Percentiles rank a stretch among this genome's conserved stretches.
phyloP scores from a whole-genome alignment of 495 filamentous ascomycete species.

The Trichocladium uniseriatum region DNA sequence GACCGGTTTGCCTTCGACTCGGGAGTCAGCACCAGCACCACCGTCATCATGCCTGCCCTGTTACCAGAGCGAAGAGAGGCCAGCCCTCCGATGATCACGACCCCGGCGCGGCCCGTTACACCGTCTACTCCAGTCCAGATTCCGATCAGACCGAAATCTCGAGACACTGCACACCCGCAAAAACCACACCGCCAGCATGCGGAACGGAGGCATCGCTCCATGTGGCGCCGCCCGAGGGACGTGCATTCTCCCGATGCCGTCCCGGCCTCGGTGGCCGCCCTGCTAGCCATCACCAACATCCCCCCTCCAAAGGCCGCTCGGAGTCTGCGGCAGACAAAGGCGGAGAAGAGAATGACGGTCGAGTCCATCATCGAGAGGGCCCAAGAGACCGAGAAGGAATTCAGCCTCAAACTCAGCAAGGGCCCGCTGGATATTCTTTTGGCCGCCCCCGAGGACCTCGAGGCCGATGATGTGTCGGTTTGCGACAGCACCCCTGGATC shows the following conservation, averaged over 20 bases:
- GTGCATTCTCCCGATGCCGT: conserved; percentile 42
- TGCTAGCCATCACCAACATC: conserved; percentile 52
- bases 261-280: conserved; percentile 49
- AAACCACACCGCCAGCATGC: conserved; percentile 19
- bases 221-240: conserved; percentile 22
- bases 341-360: conserved; percentile 37
- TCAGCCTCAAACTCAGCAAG: conserved; percentile 36
- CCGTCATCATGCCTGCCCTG: conserved; percentile 22
- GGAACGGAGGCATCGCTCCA: conserved; percentile 8
- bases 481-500: conserved; percentile 39
- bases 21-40: conserved; percentile 4
- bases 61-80: conserved; percentile 13
- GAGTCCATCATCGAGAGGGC: conserved; percentile 42
- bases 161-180: conserved; percentile 23
- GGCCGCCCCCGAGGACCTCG: conserved; percentile 44
- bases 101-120: conserved; percentile 27
- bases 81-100: conserved; percentile 23
- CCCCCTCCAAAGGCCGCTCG: conserved; percentile 35
- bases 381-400: conserved; percentile 42
- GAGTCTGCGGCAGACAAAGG: conserved; percentile 17
- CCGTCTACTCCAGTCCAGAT: conserved; percentile 41
- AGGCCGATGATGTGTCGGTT: conserved; percentile 37
- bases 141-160: conserved; percentile 28
- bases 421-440: conserved; percentile 46
- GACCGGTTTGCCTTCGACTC: conserved; percentile 13